phyloP scores from a whole-genome alignment of 2,329 filamentous ascomycete species.

The Aspergillus sp. region DNA sequence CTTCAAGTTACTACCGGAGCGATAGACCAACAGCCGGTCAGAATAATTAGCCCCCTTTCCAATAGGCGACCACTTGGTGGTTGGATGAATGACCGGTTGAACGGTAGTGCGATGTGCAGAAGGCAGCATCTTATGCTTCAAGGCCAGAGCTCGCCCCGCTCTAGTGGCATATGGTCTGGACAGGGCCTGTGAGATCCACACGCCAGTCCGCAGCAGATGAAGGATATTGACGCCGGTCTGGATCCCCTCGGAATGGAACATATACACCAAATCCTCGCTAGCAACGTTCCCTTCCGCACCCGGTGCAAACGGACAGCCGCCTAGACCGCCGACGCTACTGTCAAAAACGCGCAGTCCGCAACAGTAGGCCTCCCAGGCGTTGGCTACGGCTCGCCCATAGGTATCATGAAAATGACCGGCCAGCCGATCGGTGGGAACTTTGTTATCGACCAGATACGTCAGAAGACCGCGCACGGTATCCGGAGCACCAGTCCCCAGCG shows the following conservation, averaged over 20 bases:
- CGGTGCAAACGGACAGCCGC: constrained; percentile 81
- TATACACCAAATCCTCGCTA: constrained; percentile 81
- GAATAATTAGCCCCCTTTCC: neutral
- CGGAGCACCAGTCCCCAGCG: constrained; percentile 80
- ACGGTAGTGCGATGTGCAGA: neutral
- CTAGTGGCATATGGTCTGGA: constrained; percentile 46
- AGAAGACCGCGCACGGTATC: constrained; percentile 33
- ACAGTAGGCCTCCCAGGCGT: constrained; percentile 73
- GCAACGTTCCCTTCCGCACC: constrained; percentile 85
- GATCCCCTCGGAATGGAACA: constrained; percentile 61
- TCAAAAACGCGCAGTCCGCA: constrained; percentile 79
- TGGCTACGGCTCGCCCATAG: constrained; percentile 81
- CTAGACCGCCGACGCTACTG: constrained; percentile 74
- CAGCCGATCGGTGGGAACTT: constrained; percentile 67
- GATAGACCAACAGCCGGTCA: constrained; percentile 22
- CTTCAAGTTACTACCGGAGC: constrained; percentile 31
- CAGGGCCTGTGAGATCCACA: constrained; percentile 62
- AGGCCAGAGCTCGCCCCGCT: neutral
- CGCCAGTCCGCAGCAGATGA: constrained; percentile 65
- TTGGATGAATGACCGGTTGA: neutral
- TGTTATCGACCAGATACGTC: constrained; percentile 37
- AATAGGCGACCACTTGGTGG: neutral
- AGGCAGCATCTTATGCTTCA: neutral
- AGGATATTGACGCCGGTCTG: constrained; percentile 68
- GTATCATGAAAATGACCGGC: constrained; percentile 90